Evolutionary conservation across 148 eudicot genomes (phyloP), one percentile per base, ranked within the genome.

Genomic region (Pouteria glomerata): DNA sequence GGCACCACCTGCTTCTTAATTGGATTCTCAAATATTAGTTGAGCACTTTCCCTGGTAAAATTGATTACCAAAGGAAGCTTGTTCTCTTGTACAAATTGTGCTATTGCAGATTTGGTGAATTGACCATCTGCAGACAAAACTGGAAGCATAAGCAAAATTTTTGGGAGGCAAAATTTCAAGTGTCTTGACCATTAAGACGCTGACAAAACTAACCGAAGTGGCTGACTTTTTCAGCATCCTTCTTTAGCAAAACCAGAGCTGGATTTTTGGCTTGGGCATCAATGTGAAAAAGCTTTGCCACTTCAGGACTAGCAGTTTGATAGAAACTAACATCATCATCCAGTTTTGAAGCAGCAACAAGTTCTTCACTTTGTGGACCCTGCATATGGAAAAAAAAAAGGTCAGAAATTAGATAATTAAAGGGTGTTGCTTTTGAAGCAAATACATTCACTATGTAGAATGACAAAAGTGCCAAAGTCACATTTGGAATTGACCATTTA

Each of bases 261-360:
- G 98, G 98, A 62, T 82, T 88, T 83, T 93, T 90, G 64, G 82
- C 86, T 47, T 85, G 71, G 48, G 85, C 77, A 57, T 87, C 88
- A 56, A 93, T 79, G 76, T 85, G 79, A 77, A 93, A 90, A 63
- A 93, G 83, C 84, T 88, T 90, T 39, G 94, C 96, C 55, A 90
- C 90, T 74, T 83, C 82, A 4, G 89, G 85, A 61, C 86, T 89
- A 34, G 77, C 63, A 37, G 96, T 90, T 84, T 93, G 98, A 76
- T 90, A 93, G 74, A 88, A 93, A 78, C 70, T 93, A 52, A 93
- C 84, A 76, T 90, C 96, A 83, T 90, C 94, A 33, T 88, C 89
- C 74, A 84, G 83, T 78, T 78, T 89, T 73, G 98, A 88, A 57
- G 98, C 96, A 77, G 98, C 90, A 74, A 89, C 86, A 76, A 93